Conservation (phyloP, 192 early-diverging fungal species). For the Coemansia sp. region DNA sequence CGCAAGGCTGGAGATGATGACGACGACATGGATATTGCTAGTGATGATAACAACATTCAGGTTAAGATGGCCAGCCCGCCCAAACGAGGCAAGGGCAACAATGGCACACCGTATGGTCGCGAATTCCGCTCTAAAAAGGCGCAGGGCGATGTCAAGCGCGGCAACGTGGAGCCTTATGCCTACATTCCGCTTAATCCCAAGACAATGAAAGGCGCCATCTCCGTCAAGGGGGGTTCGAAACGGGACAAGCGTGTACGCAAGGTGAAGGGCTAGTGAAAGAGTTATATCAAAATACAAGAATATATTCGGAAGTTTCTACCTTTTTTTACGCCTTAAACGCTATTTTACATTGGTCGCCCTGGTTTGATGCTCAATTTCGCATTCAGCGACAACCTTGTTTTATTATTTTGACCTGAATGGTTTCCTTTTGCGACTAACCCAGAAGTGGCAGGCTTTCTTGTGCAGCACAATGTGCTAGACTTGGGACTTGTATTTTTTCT, state of each 20-base stretch:
- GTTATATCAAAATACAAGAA: not conserved
- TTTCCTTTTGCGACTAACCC: not conserved
- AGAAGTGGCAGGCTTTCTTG: not conserved
- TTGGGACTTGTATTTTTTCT: not conserved
- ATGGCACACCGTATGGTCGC: constrained; percentile 31
- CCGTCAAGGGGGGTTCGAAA: constrained; percentile 47
- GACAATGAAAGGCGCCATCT: constrained; percentile 46
- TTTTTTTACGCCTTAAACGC: not conserved
- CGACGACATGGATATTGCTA: constrained; percentile 63
- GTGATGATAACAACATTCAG: constrained; percentile 58
- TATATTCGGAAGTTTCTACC: not conserved
- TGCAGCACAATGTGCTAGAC: not conserved
- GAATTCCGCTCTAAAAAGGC: constrained; percentile 88
- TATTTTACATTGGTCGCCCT: not conserved
- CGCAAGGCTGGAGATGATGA: constrained; percentile 60
- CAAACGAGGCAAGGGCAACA: constrained; percentile 43
- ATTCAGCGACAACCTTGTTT: not conserved
- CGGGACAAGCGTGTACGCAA: constrained; percentile 45
- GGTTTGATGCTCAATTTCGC: not conserved
- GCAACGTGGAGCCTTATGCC: constrained; percentile 89
- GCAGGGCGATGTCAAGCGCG: constrained; percentile 86
- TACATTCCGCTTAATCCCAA: constrained; percentile 82
- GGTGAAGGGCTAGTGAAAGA: constrained; percentile 4
- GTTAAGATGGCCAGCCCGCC: not conserved
- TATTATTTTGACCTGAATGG: not conserved